Evolutionary conservation across 2,329 filamentous ascomycete genomes (phyloP), one percentile per base, ranked within the genome.

Genomic region (Parasarocladium wereldwijsianum): DNA sequence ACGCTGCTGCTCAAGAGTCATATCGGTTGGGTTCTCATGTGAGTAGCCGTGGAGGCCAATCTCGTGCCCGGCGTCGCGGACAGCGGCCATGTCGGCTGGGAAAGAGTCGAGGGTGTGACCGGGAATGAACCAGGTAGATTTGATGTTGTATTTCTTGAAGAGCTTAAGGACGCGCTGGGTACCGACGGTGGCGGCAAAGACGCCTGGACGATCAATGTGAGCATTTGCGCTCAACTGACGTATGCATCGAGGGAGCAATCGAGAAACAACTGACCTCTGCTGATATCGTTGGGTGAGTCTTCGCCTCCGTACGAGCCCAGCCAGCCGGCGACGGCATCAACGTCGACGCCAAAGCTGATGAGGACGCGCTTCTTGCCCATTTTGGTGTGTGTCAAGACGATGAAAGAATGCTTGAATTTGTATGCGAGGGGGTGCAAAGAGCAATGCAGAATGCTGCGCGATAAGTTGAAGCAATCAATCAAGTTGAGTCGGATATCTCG

Each of bases 271-370:
- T 37, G 42, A 69, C 74, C 76, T 60, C 77, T 62, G 44, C 69
- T 76, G 38, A 84, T 82, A 40, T 84, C 78, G 43, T 65, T 78
- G 2, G 68, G 71, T 6, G 67, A 76, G 44, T 84, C 77, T 47
- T 83, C 67, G 21, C 79, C 76, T 11, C 75, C 75, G 42, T 85
- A 84, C 0, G 70, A 78, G 1, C 78, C 78, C 1, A 84, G 58
- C 79, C 78, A 84, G 7, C 78, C 76, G 2, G 76, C 70, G 2
- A 83, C 74, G n/a, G 76, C 77, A 38, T 84, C 77, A 16, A 84
- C 74, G 36, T 84, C 78, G 15, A 83, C 72, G 3, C 76, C 74
- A 41, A 80, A 81, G 39, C 66, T 60, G 17, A 50, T 42, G 26
- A 53, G 45, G 37, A 53, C 50, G 8, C 50, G 45, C 39, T 53